phyloP scores from a whole-genome alignment of 257 asterid genomes.

The Voacanga thouarsii region DNA sequence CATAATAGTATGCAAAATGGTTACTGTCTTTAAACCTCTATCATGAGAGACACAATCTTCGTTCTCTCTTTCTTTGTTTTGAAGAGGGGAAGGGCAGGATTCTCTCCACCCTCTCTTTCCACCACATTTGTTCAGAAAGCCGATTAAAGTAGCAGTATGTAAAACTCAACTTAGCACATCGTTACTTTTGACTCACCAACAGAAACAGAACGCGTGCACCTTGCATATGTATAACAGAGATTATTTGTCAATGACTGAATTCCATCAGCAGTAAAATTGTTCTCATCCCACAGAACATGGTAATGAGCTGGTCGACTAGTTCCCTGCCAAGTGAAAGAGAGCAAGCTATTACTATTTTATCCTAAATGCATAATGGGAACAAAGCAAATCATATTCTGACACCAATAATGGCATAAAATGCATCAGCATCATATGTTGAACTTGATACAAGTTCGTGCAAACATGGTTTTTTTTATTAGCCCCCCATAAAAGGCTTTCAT shows the following conservation, averaged over 20 bases:
- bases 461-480: not conserved
- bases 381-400: not conserved
- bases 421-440: not conserved
- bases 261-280: conserved; percentile 93
- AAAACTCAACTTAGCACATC: not conserved
- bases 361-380: not conserved
- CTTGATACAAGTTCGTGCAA: not conserved
- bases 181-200: conserved; percentile 54
- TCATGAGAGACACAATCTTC: no score
- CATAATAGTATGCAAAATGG: no score
- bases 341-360: not conserved
- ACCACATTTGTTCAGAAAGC: not conserved
- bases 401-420: not conserved
- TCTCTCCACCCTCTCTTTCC: no score
- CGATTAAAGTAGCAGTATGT: not conserved
- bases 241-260: conserved; percentile 92
- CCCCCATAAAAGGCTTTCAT: not conserved
- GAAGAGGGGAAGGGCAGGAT: not conserved
- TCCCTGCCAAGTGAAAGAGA: conserved; percentile 45
- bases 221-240: conserved; percentile 92
- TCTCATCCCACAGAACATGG: conserved; percentile 98
- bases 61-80: no score
- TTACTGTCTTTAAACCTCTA: no score
- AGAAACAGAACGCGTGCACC: conserved; percentile 97
- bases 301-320: conserved; percentile 99